Base-by-base conservation (phyloP, 2,329 filamentous ascomycete species). In the Ceratocystis alfenasii region DNA sequence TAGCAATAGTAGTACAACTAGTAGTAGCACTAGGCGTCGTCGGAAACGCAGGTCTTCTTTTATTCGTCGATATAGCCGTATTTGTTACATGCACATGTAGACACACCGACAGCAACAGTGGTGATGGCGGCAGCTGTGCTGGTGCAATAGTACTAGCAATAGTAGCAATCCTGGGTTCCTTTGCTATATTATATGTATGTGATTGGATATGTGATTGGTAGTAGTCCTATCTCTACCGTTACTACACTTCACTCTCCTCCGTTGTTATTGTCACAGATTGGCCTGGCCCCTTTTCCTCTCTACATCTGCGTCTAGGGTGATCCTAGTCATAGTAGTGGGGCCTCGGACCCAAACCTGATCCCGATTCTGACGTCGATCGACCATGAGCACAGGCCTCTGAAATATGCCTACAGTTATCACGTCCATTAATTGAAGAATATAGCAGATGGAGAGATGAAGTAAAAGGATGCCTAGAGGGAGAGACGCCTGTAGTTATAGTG, bases 341-440 rank as follows among this genome's bases (percentile, higher is more conserved):
- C 65, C 65, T 36, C 41, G 30, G 53, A 22, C 41, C 44, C 28
- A 62, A 53, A 48, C 46, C 61, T n/a, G 25, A 60, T 41, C 22
- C 65, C 57, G 65, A 28, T 55, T 66, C 62, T 66, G 65, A 66
- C 65, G 61, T 66, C 25, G 65, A 66, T 66, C 65, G 53, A 30
- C 65, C 36, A 28, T 53, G 53, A 33, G 45, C 53, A 25, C 30
- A 46, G 45, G 57, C 22, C 64, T 59, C 57, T 66, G 57, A 48
- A 65, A 65, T 45, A 12, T 41, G 36, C 36, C 36, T 41, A 41
- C 8, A 41, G 1, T 41, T 12, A 41, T 15, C 36, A 41, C 36
- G 5, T 1, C 12, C 10, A 41, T 41, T 41, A 41, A 4, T 41
- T 41, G 10, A 41, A 15, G 36, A 41, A 41, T 4, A 41, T 15